Evolutionary conservation across 1,284 basidiomycete species (phyloP).

Genomic region (Apiotrichum porosum): DNA sequence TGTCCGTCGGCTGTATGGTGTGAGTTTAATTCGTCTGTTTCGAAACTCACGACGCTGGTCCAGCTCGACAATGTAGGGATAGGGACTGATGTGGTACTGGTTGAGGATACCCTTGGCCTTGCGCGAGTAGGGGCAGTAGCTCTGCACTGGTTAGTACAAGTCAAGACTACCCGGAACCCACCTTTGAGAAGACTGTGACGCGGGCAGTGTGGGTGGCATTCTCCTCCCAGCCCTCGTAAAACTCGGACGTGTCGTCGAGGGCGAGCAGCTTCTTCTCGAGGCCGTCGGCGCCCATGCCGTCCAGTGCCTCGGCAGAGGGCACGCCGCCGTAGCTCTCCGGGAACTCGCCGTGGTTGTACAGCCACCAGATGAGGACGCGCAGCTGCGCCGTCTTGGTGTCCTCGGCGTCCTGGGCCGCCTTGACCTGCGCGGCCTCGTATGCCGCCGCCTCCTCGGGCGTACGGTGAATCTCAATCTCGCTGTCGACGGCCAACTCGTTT

Average conservation of each 20-base stretch:
- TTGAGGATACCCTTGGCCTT: conserved; percentile 43
- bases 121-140: conserved; percentile 47
- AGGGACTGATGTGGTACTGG: conserved; percentile 33
- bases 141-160: no score
- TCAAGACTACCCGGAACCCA: conserved; percentile 4
- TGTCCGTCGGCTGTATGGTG: conserved; percentile 33
- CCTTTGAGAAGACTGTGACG: conserved; percentile 47
- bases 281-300: conserved; percentile 28
- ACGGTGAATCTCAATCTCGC: conserved; percentile 1
- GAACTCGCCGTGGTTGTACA: conserved; percentile 39
- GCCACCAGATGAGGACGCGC: conserved; percentile 37
- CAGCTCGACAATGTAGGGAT: conserved; percentile 46
- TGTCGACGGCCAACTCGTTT: conserved; percentile 30
- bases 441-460: conserved; percentile 33
- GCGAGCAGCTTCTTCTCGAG: conserved; percentile 30
- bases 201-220: conserved; percentile 31
- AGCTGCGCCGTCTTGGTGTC: conserved; percentile 18
- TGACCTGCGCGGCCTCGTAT: conserved; percentile 28
- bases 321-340: conserved; percentile 24
- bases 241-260: conserved; percentile 13
- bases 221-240: conserved; percentile 26
- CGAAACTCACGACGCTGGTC: conserved; percentile 43
- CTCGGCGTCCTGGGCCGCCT: conserved; percentile 14
- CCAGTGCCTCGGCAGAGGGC: conserved; percentile 21
- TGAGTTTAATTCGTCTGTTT: not conserved